Evolutionary conservation across 2,329 filamentous ascomycete genomes (phyloP).

Genomic region (Pezicula radicicola): DNA sequence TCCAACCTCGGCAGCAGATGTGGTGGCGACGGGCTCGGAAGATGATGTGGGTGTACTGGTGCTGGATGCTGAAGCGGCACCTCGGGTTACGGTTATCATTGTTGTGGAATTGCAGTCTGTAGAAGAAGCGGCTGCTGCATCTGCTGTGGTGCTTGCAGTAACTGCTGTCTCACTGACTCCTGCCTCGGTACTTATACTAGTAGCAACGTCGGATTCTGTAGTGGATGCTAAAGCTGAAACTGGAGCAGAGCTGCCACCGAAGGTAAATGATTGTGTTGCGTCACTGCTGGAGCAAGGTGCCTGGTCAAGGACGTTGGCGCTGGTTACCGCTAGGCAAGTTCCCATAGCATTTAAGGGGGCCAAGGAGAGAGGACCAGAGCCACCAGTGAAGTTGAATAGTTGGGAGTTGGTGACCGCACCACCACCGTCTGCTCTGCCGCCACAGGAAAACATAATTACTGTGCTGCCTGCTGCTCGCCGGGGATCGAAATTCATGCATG

Average conservation of each 20-base stretch:
- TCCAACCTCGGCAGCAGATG: conserved; percentile 1
- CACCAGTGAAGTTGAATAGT: conserved; percentile 44
- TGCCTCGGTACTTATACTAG: not conserved
- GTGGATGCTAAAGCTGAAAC: not conserved
- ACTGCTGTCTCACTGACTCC: not conserved
- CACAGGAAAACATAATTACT: conserved; percentile 54
- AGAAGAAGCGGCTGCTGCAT: conserved; percentile 5
- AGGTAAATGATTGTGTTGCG: conserved; percentile 40
- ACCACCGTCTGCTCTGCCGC: conserved; percentile 51
- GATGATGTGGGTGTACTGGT: conserved; percentile 1
- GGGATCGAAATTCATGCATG: conserved; percentile 56
- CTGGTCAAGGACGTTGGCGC: conserved; percentile 40
- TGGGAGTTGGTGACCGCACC: conserved; percentile 50
- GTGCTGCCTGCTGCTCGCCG: conserved; percentile 46
- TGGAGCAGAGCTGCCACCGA: conserved; percentile 13
- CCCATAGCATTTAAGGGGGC: conserved; percentile 41
- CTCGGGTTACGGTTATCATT: not conserved
- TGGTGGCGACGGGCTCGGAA: conserved; percentile 1
- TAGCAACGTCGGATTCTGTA: not conserved
- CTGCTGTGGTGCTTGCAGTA: not conserved
- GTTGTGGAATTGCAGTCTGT: not conserved
- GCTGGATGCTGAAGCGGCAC: not conserved
- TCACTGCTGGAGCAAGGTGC: conserved; percentile 38
- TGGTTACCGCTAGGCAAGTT: conserved; percentile 43
- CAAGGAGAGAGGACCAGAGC: conserved; percentile 38